Evolutionary conservation across 2,329 filamentous ascomycete species (phyloP), one percentile per base, ranked within the genome.

Genomic region (Harringtonia aguacate): DNA sequence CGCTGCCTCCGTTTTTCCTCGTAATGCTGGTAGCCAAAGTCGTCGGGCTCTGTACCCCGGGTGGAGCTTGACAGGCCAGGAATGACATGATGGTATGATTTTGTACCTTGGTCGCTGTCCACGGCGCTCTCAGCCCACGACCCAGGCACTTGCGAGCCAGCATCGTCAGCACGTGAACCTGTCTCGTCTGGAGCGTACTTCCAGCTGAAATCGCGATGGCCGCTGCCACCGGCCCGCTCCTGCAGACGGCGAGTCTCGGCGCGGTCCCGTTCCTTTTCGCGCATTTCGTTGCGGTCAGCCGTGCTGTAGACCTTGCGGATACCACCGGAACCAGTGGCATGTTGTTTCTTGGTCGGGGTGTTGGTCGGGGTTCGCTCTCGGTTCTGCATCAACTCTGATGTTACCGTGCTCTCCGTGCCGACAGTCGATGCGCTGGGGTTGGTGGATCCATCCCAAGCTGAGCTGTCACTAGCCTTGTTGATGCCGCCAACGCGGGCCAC

Each of bases 401-500:
- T 70, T 31, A 79, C 77, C n/a, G 70, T 56, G 52, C 56, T 62
- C 48, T 46, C 56, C 44, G 43, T 48, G 28, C 41, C 50, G 6
- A 41, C 46, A 28, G 48, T 44, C 21, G 79, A 80, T 56, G 74
- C 75, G 52, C 81, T 79, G 39, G 81, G 82, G 61, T 76, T 79
- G 17, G 73, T 77, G 13, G 70, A 76, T 36, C 85, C 86, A 58
- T 94, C 85, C 73, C 86, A 94, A 52, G 77, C 69, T 47, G 79
- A 84, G 48, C 81, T 84, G 53, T 95, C 90, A 36, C 81, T 73
- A 52, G 84, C 72, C 55, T 82, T 81, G 65, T 97, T 97, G 61
- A 97, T 68, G 18, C 90, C 90, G 30, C 90, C 90, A 2, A 97
- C 88, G 41, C 84, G 76, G 1, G 90, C 90, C 2, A 87, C 70